Conservation (phyloP, 371 early-diverging fungal genomes). For the Mortierella sp. region DNA sequence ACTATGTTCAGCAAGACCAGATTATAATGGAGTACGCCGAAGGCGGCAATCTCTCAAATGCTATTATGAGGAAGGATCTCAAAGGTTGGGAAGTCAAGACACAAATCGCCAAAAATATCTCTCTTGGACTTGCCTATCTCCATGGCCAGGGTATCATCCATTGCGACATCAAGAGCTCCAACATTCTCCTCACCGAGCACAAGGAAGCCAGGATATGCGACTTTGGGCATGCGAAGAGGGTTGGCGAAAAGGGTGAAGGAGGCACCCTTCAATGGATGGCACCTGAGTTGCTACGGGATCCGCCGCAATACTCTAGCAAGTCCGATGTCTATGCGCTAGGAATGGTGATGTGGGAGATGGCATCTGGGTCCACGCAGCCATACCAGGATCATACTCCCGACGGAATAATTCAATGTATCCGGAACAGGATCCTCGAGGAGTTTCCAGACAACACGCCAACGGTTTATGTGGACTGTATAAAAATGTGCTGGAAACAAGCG, state of each 20-base stretch:
- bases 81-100: slow-evolving; percentile 4
- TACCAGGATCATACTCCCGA: slow-evolving; percentile 4
- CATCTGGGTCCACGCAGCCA: slow-evolving; percentile 3
- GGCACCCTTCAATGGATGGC: too few species aligned
- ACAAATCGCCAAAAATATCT: slow-evolving; percentile 7
- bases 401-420: slow-evolving; percentile 1
- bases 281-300: too few species aligned
- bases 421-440: slow-evolving; percentile 1
- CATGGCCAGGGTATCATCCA: slow-evolving; percentile 9
- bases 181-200: too few species aligned
- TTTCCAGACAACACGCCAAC: slow-evolving; percentile 7
- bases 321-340: slow-evolving; percentile 17
- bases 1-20: not conserved
- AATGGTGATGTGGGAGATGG: slow-evolving; percentile 24
- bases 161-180: slow-evolving; percentile 16
- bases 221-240: too few species aligned
- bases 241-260: too few species aligned
- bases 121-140: slow-evolving; percentile 11
- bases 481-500: slow-evolving; percentile 1
- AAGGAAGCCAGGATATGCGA: too few species aligned
- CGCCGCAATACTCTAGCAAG: slow-evolving; percentile 7
- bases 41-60: slow-evolving; percentile 5
- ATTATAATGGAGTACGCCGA: slow-evolving; percentile 20
- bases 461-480: slow-evolving; percentile 1
- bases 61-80: not conserved